phyloP scores from a whole-genome alignment of 257 asterid species.

The Gentiana dahurica region DNA sequence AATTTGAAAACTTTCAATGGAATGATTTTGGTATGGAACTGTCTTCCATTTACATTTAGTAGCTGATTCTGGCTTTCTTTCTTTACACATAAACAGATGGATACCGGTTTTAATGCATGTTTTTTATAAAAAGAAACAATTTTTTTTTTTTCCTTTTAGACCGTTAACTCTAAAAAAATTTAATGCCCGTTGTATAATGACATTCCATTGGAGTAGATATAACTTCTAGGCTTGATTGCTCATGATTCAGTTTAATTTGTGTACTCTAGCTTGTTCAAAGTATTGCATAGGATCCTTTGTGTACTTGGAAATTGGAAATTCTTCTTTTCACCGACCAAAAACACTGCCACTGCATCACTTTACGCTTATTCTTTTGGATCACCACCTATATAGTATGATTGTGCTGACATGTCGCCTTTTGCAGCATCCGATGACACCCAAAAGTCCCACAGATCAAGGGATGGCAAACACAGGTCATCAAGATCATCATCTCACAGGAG shows the following conservation, averaged over 20 bases:
- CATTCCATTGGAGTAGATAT: neutral
- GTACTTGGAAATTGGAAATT: neutral
- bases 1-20: constrained; percentile 60
- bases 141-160: constrained; percentile 1
- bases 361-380: constrained; percentile 30
- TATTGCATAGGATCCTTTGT: constrained; percentile 55
- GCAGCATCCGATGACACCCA: constrained; percentile 67
- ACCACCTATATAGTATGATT: constrained; percentile 21
- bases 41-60: neutral
- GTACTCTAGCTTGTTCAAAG: constrained; percentile 12
- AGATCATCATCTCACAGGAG: constrained; percentile 41
- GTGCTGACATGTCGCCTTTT: constrained; percentile 12
- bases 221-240: neutral
- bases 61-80: neutral
- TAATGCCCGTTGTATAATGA: no score
- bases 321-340: constrained; percentile 10
- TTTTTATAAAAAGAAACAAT: constrained; percentile 12
- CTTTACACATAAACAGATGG: neutral
- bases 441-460: constrained; percentile 63
- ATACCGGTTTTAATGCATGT: neutral
- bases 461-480: constrained; percentile 41
- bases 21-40: constrained; percentile 45
- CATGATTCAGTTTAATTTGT: neutral
- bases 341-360: constrained; percentile 17
- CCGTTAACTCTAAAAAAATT: no score